Conservation (phyloP, 1,284 basidiomycete species). For the Ganoderma boninense region DNA sequence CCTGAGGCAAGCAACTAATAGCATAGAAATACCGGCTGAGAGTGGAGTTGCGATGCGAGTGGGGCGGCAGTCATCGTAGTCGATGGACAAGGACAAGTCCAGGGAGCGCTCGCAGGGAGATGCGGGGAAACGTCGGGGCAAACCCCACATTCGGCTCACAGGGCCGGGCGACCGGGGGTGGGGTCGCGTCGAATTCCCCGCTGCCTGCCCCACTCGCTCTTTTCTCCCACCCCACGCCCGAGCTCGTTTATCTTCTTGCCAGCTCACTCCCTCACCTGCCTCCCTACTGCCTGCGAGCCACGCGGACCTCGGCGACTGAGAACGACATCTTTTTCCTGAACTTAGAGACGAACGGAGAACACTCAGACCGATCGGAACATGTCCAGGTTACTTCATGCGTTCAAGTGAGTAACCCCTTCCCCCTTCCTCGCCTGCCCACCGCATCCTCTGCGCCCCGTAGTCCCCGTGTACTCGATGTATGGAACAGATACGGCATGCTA, state of each 20-base stretch:
- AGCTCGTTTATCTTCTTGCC: not conserved
- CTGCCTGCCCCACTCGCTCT: not conserved
- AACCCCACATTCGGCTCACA: not conserved
- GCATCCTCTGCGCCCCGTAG: not conserved
- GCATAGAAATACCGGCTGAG: no score
- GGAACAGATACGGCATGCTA: not conserved
- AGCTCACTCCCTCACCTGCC: not conserved
- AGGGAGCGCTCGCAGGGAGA: not conserved
- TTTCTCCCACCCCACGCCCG: conserved; percentile 6
- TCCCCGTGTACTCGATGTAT: not conserved
- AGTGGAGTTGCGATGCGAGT: no score
- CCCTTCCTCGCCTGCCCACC: not conserved
- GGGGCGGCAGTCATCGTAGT: no score
- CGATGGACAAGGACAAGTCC: no score
- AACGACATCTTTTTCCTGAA: not conserved
- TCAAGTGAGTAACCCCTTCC: conserved; percentile 53
- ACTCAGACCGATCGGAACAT: conserved; percentile 34
- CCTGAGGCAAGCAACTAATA: no score
- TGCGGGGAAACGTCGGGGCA: not conserved
- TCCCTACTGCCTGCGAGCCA: not conserved
- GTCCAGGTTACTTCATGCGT: conserved; percentile 57
- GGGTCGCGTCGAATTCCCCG: not conserved
- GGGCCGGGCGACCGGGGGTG: not conserved
- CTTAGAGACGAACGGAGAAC: not conserved
- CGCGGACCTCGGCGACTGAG: no score